Conservation (phyloP, 2,329 filamentous ascomycete genomes). For the Ascosphaera aggregata region DNA sequence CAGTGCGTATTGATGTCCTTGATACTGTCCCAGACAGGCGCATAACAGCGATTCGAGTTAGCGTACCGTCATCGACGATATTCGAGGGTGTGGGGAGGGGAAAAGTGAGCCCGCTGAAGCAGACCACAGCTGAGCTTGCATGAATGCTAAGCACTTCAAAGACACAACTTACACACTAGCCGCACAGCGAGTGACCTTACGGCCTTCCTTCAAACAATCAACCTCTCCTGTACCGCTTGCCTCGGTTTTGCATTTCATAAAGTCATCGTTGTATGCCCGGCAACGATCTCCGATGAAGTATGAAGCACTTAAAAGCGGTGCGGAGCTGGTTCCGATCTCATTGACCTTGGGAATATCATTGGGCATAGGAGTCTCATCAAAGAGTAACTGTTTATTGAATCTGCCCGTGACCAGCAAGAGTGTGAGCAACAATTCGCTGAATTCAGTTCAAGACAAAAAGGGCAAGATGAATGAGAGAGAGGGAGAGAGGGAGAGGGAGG, state of each 20-base stretch:
- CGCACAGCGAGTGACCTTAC: slow-evolving; percentile 90
- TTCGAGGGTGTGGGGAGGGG: slow-evolving; percentile 1
- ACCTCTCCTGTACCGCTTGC: slow-evolving; percentile 75
- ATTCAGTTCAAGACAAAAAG: too few species aligned
- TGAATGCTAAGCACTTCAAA: too few species aligned
- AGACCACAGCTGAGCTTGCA: too few species aligned
- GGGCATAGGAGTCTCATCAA: slow-evolving; percentile 91
- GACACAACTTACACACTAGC: slow-evolving; percentile 60
- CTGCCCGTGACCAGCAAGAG: slow-evolving; percentile 31
- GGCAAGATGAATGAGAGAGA: too few species aligned
- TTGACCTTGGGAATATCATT: slow-evolving; percentile 76
- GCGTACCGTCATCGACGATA: neutral
- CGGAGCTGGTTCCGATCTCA: slow-evolving; percentile 83
- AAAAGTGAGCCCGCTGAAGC: too few species aligned
- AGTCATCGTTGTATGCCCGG: slow-evolving; percentile 93
- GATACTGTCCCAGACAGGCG: slow-evolving; percentile 31
- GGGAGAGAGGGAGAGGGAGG: too few species aligned
- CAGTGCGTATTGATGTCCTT: slow-evolving; percentile 94
- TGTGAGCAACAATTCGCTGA: neutral
- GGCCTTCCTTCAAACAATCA: slow-evolving; percentile 87
- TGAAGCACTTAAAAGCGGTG: slow-evolving; percentile 70
- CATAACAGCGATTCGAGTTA: neutral
- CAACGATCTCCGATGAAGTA: slow-evolving; percentile 97
- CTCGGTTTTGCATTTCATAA: slow-evolving; percentile 98
- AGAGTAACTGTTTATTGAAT: slow-evolving; percentile 82